A percentile compares a stretch with the other conserved stretches of the same genome.
These are phyloP conservation scores for Russula foetens DNA, from an alignment of 768 basidiomycete genomes.

Conservation along the genomic window DNA sequence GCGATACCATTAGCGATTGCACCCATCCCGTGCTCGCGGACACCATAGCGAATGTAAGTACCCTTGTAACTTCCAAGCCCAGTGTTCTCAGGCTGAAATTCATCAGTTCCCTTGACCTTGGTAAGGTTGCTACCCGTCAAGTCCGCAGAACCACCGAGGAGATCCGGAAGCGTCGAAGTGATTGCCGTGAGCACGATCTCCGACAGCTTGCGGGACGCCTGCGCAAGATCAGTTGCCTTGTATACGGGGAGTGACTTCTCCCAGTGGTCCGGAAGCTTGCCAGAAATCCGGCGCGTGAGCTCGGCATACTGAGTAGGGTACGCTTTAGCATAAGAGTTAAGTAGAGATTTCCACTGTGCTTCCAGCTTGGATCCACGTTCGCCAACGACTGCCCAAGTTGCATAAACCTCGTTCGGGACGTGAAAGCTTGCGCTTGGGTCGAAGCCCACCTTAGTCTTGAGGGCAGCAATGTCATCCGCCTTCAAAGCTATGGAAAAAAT, in stretches of 20 bases:
- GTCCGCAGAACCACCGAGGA: slow-evolving; percentile 86
- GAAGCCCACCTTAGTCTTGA: slow-evolving; percentile 84
- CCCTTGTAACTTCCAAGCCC: slow-evolving; percentile 79
- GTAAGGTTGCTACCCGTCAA: slow-evolving; percentile 90
- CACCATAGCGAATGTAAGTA: slow-evolving; percentile 92
- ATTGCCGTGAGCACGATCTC: slow-evolving; percentile 81
- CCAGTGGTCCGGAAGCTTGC: slow-evolving; percentile 80
- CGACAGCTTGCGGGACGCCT: slow-evolving; percentile 88
- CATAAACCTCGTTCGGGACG: slow-evolving; percentile 66
- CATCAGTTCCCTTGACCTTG: slow-evolving; percentile 71
- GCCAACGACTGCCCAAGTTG: slow-evolving; percentile 56
- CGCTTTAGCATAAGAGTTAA: slow-evolving; percentile 62
- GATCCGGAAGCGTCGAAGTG: slow-evolving; percentile 69
- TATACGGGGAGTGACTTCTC: slow-evolving; percentile 80
- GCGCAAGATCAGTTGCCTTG: slow-evolving; percentile 73
- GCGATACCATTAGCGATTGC: slow-evolving; percentile 87
- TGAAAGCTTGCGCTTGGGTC: slow-evolving; percentile 69
- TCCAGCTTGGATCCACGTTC: slow-evolving; percentile 69
- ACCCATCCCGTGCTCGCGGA: slow-evolving; percentile 96
- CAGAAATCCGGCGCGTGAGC: slow-evolving; percentile 75
- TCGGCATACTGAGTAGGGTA: slow-evolving; percentile 83
- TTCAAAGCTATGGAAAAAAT: slow-evolving; percentile 60
- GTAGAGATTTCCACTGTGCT: slow-evolving; percentile 61
- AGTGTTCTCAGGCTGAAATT: slow-evolving; percentile 89
- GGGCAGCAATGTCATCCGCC: slow-evolving; percentile 75